phyloP scores from a whole-genome alignment of 768 basidiomycete species.

The Strobilomyces echinocephalus region DNA sequence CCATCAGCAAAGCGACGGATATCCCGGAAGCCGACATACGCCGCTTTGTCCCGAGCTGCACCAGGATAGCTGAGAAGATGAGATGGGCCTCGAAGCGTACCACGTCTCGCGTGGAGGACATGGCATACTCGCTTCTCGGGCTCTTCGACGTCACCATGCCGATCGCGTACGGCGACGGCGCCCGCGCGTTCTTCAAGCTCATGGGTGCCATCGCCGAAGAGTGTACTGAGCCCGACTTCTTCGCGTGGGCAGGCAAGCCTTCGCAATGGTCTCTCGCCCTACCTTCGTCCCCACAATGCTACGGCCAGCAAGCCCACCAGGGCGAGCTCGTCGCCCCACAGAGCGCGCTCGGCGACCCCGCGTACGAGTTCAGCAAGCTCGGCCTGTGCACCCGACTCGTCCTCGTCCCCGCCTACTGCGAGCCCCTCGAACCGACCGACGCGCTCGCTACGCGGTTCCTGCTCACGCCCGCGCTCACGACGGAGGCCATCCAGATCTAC shows the following conservation, averaged over 20 bases:
- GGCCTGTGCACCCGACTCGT: conserved; percentile 16
- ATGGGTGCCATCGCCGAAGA: conserved; percentile 14
- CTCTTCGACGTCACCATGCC: conserved; percentile 21
- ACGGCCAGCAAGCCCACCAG: conserved; percentile 4
- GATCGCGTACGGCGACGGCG: conserved; percentile 23
- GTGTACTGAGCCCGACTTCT: conserved; percentile 19
- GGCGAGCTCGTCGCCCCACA: conserved; percentile 9
- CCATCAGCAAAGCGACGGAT: conserved; percentile 16
- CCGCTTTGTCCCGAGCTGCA: conserved; percentile 17
- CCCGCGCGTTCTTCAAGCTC: conserved; percentile 20
- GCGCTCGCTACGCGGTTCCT: conserved; percentile 9
- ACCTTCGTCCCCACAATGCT: conserved; percentile 23
- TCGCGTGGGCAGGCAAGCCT: conserved; percentile 21
- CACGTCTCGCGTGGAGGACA: conserved; percentile 22
- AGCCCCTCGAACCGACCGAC: conserved; percentile 17
- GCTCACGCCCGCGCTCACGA: conserved; percentile 17
- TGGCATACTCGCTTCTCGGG: conserved; percentile 23
- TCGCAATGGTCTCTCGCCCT: conserved; percentile 23
- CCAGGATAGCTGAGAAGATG: conserved; percentile 23
- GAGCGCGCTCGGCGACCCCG: conserved; percentile 17
- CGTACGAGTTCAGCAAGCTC: conserved; percentile 22
- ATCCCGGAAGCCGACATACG: conserved; percentile 21
- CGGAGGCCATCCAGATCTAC: conserved; percentile 18
- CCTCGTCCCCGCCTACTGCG: conserved; percentile 21
- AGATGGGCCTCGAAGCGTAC: conserved; percentile 20